A percentile compares a stretch with the other conserved stretches of the same genome.
These are phyloP conservation scores for Priceomyces melissophilus DNA, from an alignment of 805 yeast species.

Conservation along the genomic window DNA sequence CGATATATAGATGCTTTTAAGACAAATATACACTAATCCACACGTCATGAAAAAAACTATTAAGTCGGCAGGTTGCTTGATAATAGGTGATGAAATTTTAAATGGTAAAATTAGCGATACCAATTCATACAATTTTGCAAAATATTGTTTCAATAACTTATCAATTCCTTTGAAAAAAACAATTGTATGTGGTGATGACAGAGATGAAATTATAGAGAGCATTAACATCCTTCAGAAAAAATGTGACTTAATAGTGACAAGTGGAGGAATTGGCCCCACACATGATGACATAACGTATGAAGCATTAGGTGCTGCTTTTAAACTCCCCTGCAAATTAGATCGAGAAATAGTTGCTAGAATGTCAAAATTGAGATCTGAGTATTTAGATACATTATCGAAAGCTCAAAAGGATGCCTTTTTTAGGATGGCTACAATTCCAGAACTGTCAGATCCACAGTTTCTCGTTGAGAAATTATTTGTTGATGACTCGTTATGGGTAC, in stretches of 20 bases:
- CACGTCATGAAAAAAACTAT: constrained; percentile 13
- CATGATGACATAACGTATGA: constrained; percentile 88
- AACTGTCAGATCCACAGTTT: constrained; percentile 9
- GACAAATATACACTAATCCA: neutral
- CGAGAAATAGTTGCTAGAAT: constrained; percentile 57
- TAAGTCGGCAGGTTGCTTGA: constrained; percentile 47
- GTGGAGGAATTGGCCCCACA: constrained; percentile 81
- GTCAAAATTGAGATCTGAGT: constrained; percentile 44
- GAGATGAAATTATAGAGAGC: constrained; percentile 56
- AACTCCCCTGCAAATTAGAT: constrained; percentile 50
- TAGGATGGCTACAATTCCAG: constrained; percentile 80
- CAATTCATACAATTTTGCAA: constrained; percentile 70
- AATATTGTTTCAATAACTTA: constrained; percentile 55
- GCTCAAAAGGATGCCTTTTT: constrained; percentile 59
- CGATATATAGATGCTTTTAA: no score
- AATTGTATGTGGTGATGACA: constrained; percentile 75
- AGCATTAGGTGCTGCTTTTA: constrained; percentile 64
- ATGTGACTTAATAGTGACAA: constrained; percentile 67
- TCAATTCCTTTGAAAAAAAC: constrained; percentile 68
- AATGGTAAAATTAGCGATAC: constrained; percentile 83
- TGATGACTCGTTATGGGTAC: constrained; percentile 72
- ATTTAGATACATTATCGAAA: constrained; percentile 25
- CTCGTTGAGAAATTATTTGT: constrained; percentile 41
- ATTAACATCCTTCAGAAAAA: constrained; percentile 45
- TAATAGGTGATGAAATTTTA: constrained; percentile 85